Conservation (phyloP, 495 filamentous ascomycete species). For the Trichoderma gamsii region DNA sequence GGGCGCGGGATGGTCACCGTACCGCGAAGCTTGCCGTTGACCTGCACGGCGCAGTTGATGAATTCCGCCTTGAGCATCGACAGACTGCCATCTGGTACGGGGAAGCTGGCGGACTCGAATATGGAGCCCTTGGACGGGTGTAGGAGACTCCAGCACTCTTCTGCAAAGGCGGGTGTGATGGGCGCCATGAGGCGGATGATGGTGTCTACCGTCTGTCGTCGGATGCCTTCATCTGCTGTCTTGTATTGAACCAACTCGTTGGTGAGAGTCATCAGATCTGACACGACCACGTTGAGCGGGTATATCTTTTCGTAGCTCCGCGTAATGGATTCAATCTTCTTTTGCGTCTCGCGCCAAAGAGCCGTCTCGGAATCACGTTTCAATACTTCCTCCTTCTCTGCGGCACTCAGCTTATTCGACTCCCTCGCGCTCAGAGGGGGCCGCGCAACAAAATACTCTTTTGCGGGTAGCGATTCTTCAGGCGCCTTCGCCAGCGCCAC, state of each 20-base stretch:
- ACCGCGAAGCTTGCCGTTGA: slow-evolving; percentile 70
- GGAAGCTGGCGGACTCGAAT: slow-evolving; percentile 47
- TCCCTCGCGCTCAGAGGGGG: slow-evolving; percentile 17
- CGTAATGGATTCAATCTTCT: slow-evolving; percentile 60
- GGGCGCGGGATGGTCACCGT: slow-evolving; percentile 51
- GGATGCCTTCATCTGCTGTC: slow-evolving; percentile 24
- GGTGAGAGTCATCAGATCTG: slow-evolving; percentile 72
- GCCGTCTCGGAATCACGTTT: slow-evolving; percentile 46
- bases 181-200: slow-evolving; percentile 70
- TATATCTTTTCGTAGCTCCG: slow-evolving; percentile 63
- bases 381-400: slow-evolving; percentile 19
- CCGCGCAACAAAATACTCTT: slow-evolving; percentile 28
- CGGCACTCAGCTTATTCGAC: neutral
- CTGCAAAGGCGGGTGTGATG: slow-evolving; percentile 68
- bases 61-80: slow-evolving; percentile 30
- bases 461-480: slow-evolving; percentile 8
- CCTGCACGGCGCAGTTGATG: slow-evolving; percentile 56
- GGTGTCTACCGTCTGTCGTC: slow-evolving; percentile 31
- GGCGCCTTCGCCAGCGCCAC: slow-evolving; percentile 24
- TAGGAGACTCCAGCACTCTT: slow-evolving; percentile 70
- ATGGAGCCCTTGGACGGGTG: slow-evolving; percentile 33
- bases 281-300: slow-evolving; percentile 73
- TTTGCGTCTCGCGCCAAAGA: slow-evolving; percentile 58
- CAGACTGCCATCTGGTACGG: slow-evolving; percentile 45
- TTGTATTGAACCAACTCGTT: slow-evolving; percentile 49